phyloP scores from a whole-genome alignment of 208 protist genomes.

The Acanthamoeba lenticulata region DNA sequence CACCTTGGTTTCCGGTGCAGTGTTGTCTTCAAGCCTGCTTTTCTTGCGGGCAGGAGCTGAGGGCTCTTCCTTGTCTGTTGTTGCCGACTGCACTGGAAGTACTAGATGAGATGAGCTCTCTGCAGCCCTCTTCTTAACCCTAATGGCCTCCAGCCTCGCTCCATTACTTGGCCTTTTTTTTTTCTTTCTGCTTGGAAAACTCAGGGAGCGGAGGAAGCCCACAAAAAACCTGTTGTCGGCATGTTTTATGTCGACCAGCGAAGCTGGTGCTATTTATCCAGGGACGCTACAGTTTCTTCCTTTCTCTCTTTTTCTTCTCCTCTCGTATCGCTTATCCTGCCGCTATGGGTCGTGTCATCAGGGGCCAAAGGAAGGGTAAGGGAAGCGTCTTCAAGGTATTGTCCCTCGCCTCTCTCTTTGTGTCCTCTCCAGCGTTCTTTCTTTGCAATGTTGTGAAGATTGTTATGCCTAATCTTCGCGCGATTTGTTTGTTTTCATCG shows the following conservation, averaged over 20 bases:
- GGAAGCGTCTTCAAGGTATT: neutral
- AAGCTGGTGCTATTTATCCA: neutral
- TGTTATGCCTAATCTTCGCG: no score
- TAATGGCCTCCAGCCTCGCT: neutral
- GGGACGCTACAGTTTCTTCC: neutral
- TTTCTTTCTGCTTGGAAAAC: neutral
- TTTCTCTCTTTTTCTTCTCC: conserved; percentile 16
- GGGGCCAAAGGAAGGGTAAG: neutral
- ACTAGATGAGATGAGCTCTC: no score
- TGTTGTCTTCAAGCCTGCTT: no score
- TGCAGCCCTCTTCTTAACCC: neutral
- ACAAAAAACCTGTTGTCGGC: neutral
- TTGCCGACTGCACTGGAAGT: no score
- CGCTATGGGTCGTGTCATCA: conserved; percentile 44
- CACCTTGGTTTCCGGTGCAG: neutral
- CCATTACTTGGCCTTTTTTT: neutral
- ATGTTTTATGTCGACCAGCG: neutral
- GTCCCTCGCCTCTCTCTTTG: neutral
- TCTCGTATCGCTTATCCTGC: neutral
- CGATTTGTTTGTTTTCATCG: no score
- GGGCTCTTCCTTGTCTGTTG: no score
- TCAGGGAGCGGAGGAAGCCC: neutral
- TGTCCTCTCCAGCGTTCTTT: neutral
- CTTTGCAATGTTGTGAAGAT: neutral
- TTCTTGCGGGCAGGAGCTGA: no score